Conservation (phyloP, 2,329 filamentous ascomycete genomes). For the Calonectria henricotiae region DNA sequence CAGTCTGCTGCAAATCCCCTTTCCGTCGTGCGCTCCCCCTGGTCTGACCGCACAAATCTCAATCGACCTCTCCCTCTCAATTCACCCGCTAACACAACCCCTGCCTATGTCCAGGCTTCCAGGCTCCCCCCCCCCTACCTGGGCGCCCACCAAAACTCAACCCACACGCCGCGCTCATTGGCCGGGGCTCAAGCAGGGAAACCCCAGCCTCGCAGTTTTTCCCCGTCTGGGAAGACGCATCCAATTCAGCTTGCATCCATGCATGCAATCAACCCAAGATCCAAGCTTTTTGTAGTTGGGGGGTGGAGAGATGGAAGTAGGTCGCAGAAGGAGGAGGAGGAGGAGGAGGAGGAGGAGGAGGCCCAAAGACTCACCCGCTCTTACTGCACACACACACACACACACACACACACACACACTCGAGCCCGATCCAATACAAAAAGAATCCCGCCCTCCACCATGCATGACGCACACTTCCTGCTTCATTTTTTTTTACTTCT, state of each 20-base stretch:
- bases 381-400: too few relatives aligned
- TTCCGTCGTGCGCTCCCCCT: not conserved
- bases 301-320: not conserved
- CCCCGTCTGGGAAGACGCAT: not conserved
- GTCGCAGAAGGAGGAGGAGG: not conserved
- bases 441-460: conserved; percentile 35
- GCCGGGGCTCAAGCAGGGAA: conserved; percentile 23
- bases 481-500: not conserved
- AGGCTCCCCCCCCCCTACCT: not conserved
- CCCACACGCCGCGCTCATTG: conserved; percentile 11
- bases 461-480: conserved; percentile 10
- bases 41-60: not conserved
- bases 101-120: not conserved
- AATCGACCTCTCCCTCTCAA: not conserved
- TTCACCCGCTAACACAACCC: not conserved
- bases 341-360: not conserved
- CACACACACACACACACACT: too few relatives aligned
- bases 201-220: conserved; percentile 31
- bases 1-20: conserved; percentile 10
- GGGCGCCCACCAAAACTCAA: conserved; percentile 7
- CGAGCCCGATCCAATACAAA: conserved; percentile 33
- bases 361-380: not conserved
- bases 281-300: conserved; percentile 1
- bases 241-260: not conserved
- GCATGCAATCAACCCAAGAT: conserved; percentile 1